Conservation (phyloP, 306 rosid genomes). For the Parietaria judaica region DNA sequence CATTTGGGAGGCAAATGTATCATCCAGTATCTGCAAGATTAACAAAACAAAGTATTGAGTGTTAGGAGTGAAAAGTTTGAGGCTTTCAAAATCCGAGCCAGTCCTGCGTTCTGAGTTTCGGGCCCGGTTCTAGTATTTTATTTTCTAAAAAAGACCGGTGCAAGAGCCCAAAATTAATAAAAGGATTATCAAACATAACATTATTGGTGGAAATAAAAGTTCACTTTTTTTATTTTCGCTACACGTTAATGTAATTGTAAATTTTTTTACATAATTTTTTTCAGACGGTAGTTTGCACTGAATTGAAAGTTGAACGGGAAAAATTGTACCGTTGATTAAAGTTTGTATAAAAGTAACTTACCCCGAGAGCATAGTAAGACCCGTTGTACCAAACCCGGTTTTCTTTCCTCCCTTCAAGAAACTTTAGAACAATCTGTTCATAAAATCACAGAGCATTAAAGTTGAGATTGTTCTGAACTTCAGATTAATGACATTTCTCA, state of each 20-base stretch:
- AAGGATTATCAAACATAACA: too few species aligned
- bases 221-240: background rate
- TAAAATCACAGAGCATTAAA: conserved; percentile 13
- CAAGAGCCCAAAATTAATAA: too few species aligned
- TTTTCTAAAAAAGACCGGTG: too few species aligned
- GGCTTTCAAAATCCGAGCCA: too few species aligned
- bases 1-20: conserved; percentile 94
- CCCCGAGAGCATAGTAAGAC: conserved; percentile 94
- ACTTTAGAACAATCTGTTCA: conserved; percentile 61
- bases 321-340: too few species aligned
- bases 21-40: conserved; percentile 71
- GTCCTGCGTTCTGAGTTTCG: too few species aligned
- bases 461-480: background rate
- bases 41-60: conserved; percentile 10
- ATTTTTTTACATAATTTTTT: background rate
- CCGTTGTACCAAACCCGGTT: conserved; percentile 86
- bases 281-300: too few species aligned
- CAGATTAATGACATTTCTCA: too few species aligned
- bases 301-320: too few species aligned
- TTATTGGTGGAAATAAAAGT: background rate
- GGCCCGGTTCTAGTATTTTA: too few species aligned
- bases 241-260: too few species aligned
- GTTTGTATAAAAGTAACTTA: conserved; percentile 25
- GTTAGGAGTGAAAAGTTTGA: too few species aligned
- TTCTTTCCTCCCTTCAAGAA: conserved; percentile 94